A percentile compares a stretch with the other conserved stretches of the same genome.
These are phyloP conservation scores for Bassia scoparia DNA, from an alignment of 148 eudicot species.

Conservation along the genomic window DNA sequence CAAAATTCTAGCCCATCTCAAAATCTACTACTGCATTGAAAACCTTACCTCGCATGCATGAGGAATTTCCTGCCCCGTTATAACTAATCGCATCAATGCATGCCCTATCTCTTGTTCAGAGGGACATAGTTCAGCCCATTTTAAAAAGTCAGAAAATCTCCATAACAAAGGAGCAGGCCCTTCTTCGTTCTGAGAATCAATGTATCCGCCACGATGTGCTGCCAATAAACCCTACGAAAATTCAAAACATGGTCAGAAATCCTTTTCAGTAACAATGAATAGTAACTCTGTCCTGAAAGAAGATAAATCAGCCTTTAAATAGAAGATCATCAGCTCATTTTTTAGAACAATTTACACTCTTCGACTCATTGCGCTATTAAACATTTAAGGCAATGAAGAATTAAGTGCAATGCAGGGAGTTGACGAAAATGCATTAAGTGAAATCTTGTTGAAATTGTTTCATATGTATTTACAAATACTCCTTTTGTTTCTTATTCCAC, in stretches of 20 bases:
- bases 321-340: neutral
- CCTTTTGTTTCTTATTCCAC: too few relatives aligned
- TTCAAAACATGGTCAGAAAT: constrained; percentile 18
- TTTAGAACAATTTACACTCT: too few relatives aligned
- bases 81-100: constrained; percentile 91
- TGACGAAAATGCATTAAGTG: too few relatives aligned
- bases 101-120: constrained; percentile 97
- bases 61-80: constrained; percentile 96
- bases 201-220: constrained; percentile 99
- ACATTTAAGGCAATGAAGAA: too few relatives aligned
- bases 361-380: too few relatives aligned
- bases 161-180: constrained; percentile 98
- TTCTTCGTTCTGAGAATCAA: constrained; percentile 94
- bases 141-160: constrained; percentile 92
- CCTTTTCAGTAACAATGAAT: neutral
- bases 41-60: constrained; percentile 91
- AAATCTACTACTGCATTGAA: neutral
- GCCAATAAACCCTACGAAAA: constrained; percentile 82
- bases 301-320: neutral
- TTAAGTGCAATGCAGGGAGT: too few relatives aligned
- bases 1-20: neutral
- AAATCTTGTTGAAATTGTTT: too few relatives aligned
- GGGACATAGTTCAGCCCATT: constrained; percentile 97
- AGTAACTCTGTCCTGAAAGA: neutral
- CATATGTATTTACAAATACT: too few relatives aligned